Percentiles rank a stretch among this genome's conserved stretches.
These are phyloP conservation scores for Posidonia australis DNA, from an alignment of 106 monocot species.

Conservation along the genomic window DNA sequence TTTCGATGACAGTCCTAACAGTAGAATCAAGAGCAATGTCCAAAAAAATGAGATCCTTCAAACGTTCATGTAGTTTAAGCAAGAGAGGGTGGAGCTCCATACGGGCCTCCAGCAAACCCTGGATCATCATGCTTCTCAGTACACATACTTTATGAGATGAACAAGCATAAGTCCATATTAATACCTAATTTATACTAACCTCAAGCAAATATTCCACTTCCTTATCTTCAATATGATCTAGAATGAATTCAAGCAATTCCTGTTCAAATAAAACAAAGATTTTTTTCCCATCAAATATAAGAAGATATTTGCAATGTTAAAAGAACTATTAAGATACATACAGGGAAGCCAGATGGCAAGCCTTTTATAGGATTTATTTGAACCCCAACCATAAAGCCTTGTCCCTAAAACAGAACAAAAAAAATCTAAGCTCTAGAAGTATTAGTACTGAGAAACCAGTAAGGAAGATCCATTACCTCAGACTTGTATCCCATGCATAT, in stretches of 20 bases:
- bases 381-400: conserved; percentile 99
- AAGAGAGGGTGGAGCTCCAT: conserved; percentile 60
- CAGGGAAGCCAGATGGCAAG: conserved; percentile 82
- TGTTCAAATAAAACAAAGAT: conserved; percentile 5
- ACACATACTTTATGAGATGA: neutral
- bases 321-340: too few relatives aligned
- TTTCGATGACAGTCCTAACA: conserved; percentile 81
- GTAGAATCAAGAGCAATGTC: conserved; percentile 95
- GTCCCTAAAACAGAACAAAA: conserved; percentile 47
- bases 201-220: conserved; percentile 75
- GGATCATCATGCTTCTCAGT: conserved; percentile 9
- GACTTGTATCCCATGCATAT: conserved; percentile 85
- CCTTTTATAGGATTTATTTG: conserved; percentile 87
- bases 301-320: too few relatives aligned
- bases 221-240: conserved; percentile 74
- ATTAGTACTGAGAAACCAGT: neutral
- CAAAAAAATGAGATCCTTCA: conserved; percentile 90
- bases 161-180: neutral
- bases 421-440: neutral
- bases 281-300: too few relatives aligned
- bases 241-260: conserved; percentile 57
- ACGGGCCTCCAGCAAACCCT: conserved; percentile 88
- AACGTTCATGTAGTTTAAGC: conserved; percentile 53
- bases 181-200: too few relatives aligned
- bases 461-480: conserved; percentile 38